These are phyloP conservation scores for Ensete glaucum DNA, from an alignment of 176 grass and related monocot genomes.

Conservation along the genomic window DNA sequence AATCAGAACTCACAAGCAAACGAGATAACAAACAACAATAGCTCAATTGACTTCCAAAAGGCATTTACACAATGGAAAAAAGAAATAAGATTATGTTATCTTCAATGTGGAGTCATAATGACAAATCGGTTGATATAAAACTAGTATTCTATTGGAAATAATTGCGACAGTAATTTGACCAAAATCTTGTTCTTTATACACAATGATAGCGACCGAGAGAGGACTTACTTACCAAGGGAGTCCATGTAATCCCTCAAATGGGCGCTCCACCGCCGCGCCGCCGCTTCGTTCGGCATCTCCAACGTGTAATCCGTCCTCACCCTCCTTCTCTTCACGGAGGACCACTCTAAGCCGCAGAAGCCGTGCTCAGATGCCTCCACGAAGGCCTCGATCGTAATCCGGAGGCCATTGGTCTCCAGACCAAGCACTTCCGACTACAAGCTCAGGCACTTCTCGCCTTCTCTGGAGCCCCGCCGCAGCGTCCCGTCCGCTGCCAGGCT, in stretches of 20 bases:
- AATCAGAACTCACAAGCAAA: too few relatives aligned
- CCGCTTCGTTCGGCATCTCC: slow-evolving; percentile 41
- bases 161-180: not conserved
- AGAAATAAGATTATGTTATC: too few relatives aligned
- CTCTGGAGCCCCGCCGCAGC: slow-evolving; percentile 37
- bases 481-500: slow-evolving; percentile 34
- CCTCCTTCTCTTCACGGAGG: slow-evolving; percentile 18
- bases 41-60: not conserved
- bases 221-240: slow-evolving; percentile 44
- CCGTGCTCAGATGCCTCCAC: slow-evolving; percentile 1
- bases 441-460: slow-evolving; percentile 21
- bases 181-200: not conserved
- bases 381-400: slow-evolving; percentile 43
- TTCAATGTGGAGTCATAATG: too few relatives aligned
- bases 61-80: too few relatives aligned
- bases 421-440: slow-evolving; percentile 57
- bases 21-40: too few relatives aligned
- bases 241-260: slow-evolving; percentile 27
- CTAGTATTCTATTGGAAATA: not conserved
- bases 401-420: slow-evolving; percentile 30
- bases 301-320: slow-evolving; percentile 47
- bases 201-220: not conserved
- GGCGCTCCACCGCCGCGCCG: slow-evolving; percentile 30
- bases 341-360: slow-evolving; percentile 19
- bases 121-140: not conserved